Percentiles rank a stretch among this genome's conserved stretches.
These are phyloP conservation scores for Fallopia convolvulus DNA, from an alignment of 148 eudicot genomes.

Conservation along the genomic window DNA sequence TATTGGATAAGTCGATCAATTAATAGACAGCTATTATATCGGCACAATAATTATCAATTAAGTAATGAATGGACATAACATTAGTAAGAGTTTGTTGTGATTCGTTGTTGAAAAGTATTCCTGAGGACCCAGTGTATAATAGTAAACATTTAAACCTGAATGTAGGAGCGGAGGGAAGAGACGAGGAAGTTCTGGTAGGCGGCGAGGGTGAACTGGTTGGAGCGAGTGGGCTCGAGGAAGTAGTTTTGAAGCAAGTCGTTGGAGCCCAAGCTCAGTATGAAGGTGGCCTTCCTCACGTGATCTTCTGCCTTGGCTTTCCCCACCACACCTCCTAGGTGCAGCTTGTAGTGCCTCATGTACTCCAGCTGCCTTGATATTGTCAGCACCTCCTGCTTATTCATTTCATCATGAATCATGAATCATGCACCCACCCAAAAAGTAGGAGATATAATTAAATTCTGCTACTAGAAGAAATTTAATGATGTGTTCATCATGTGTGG, in stretches of 20 bases:
- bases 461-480: too few relatives aligned
- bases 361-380: slow-evolving; percentile 30
- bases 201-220: slow-evolving; percentile 26
- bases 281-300: slow-evolving; percentile 21
- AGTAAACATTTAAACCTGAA: slow-evolving; percentile 19
- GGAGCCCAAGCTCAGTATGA: slow-evolving; percentile 35
- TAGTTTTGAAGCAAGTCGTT: slow-evolving; percentile 48
- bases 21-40: too few relatives aligned
- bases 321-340: slow-evolving; percentile 19
- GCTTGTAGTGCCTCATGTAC: slow-evolving; percentile 34
- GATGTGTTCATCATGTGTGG: too few relatives aligned
- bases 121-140: background rate
- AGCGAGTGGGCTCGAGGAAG: slow-evolving; percentile 25
- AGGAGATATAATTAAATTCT: too few relatives aligned
- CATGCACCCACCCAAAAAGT: too few relatives aligned
- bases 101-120: background rate
- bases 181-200: slow-evolving; percentile 34
- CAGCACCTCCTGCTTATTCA: slow-evolving; percentile 22
- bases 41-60: too few relatives aligned
- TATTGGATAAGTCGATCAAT: too few relatives aligned
- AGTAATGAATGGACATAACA: too few relatives aligned
- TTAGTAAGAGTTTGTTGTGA: too few relatives aligned
- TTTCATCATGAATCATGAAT: too few relatives aligned
- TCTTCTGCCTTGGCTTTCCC: slow-evolving; percentile 23
- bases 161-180: slow-evolving; percentile 17